These are phyloP conservation scores for Phytophthora constricta DNA, from an alignment of 352 stramenopile species.

Conservation along the genomic window DNA sequence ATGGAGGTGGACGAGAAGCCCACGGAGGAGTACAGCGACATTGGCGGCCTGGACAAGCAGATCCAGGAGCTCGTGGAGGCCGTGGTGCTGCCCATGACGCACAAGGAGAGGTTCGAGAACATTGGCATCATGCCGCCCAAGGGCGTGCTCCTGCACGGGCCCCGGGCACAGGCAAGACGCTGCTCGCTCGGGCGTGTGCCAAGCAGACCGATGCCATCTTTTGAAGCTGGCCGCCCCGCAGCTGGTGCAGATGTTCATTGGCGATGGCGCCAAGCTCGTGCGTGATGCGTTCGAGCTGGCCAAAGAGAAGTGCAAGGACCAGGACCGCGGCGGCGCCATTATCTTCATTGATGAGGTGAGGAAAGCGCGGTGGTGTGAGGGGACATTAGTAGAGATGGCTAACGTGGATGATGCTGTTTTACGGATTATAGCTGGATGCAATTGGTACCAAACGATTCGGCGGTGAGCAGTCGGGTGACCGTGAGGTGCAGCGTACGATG, in stretches of 20 bases:
- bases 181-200: slow-evolving; percentile 97
- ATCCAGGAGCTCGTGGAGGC: slow-evolving; percentile 99
- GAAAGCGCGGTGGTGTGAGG: too few species aligned
- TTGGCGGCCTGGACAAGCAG: slow-evolving; percentile 98
- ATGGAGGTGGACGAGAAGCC: slow-evolving; percentile 97
- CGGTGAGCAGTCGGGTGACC: slow-evolving; percentile 95
- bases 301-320: slow-evolving; percentile 94
- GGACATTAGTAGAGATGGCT: background rate
- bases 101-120: slow-evolving; percentile 97
- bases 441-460: slow-evolving; percentile 99
- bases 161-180: slow-evolving; percentile 98
- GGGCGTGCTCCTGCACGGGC: slow-evolving; percentile 96
- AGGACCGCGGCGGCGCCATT: slow-evolving; percentile 93
- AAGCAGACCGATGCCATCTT: slow-evolving; percentile 99
- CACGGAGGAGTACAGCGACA: slow-evolving; percentile 96
- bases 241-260: slow-evolving; percentile 99
- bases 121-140: slow-evolving; percentile 98
- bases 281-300: slow-evolving; percentile 97
- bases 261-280: slow-evolving; percentile 98
- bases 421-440: slow-evolving; percentile 89
- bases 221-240: slow-evolving; percentile 98
- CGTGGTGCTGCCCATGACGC: slow-evolving; percentile 98
- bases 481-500: slow-evolving; percentile 99
- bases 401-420: background rate
- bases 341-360: slow-evolving; percentile 99